Conservation (phyloP, 1,284 basidiomycete genomes). For the Rhizopogon hawkerae region DNA sequence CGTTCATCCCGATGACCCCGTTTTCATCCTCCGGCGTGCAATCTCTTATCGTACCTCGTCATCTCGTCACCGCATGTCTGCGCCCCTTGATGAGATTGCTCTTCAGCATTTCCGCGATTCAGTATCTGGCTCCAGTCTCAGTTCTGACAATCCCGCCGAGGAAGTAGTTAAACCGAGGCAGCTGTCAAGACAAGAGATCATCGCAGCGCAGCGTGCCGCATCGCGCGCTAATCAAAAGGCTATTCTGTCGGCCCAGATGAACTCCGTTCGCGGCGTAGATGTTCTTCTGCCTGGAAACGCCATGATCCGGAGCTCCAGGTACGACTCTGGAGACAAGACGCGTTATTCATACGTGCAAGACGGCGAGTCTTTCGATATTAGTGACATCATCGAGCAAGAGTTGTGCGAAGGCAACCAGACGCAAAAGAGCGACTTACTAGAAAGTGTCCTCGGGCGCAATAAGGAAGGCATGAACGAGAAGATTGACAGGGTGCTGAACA, state of each 20-base stretch:
- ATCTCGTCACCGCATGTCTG: constrained; percentile 57
- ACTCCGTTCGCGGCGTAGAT: constrained; percentile 80
- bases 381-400: constrained; percentile 84
- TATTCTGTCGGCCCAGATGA: constrained; percentile 75
- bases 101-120: constrained; percentile 65
- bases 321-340: constrained; percentile 61
- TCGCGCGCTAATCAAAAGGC: constrained; percentile 80
- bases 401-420: constrained; percentile 43
- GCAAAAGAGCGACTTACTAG: constrained; percentile 54
- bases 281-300: constrained; percentile 77
- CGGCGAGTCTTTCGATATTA: constrained; percentile 86
- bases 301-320: constrained; percentile 76
- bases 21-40: constrained; percentile 81
- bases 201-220: constrained; percentile 83
- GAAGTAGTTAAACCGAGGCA: constrained; percentile 31
- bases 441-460: constrained; percentile 49
- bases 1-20: constrained; percentile 72
- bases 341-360: constrained; percentile 90
- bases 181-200: constrained; percentile 76
- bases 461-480: constrained; percentile 62
- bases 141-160: constrained; percentile 32
- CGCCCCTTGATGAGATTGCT: constrained; percentile 70
- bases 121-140: constrained; percentile 36
- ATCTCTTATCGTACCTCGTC: constrained; percentile 60
- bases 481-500: constrained; percentile 69